phyloP scores from a whole-genome alignment of 2,329 filamentous ascomycete species.

The Talaromyces sp. region DNA sequence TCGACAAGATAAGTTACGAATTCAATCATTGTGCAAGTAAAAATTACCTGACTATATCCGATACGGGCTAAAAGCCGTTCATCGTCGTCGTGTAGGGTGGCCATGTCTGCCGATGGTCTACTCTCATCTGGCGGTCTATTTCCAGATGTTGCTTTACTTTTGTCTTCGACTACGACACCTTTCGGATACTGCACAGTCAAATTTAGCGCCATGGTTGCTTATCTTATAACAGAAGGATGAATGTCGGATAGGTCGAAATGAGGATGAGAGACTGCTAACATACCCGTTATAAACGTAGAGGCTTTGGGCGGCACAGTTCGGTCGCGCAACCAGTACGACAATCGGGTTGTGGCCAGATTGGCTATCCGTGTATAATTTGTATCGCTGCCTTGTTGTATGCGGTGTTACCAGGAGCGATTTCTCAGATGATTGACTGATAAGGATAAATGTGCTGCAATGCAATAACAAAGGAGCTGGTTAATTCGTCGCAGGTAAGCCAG shows the following conservation, averaged over 20 bases:
- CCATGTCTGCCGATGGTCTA: slow-evolving; percentile 29
- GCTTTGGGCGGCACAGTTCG: background rate
- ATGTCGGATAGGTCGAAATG: background rate
- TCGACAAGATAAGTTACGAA: background rate
- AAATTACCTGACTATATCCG: slow-evolving; percentile 59
- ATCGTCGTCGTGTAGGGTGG: slow-evolving; percentile 54
- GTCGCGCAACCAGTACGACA: background rate
- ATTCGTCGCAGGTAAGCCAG: background rate
- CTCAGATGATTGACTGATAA: background rate
- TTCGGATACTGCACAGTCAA: background rate
- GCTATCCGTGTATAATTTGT: background rate
- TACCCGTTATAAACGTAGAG: slow-evolving; percentile 4
- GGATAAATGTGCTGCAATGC: slow-evolving; percentile 2
- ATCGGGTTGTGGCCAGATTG: background rate
- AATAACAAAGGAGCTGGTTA: background rate
- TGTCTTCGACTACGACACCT: background rate
- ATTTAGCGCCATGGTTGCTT: slow-evolving; percentile 17
- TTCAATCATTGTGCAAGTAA: no score
- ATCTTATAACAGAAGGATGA: background rate
- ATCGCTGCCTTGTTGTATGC: background rate
- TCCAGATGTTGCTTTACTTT: background rate
- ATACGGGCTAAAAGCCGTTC: slow-evolving; percentile 60
- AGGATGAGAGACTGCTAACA: background rate
- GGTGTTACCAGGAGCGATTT: background rate
- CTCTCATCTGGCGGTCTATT: background rate